Evolutionary conservation across 805 yeast species (phyloP).

Genomic region (Metschnikowia aberdeeniae): DNA sequence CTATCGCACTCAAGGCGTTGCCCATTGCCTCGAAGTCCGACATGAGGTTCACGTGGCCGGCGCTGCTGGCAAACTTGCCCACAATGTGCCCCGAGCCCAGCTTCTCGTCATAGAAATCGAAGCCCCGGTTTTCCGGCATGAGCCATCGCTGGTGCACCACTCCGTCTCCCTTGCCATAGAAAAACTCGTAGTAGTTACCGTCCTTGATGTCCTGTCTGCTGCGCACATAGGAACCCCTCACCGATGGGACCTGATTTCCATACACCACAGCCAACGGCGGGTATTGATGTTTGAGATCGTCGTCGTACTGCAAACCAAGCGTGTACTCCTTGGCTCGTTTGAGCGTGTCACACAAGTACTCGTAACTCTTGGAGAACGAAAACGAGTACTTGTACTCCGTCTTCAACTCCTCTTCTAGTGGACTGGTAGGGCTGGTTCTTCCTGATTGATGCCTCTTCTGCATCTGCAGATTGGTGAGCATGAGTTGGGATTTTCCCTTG

Average conservation of each 20-base stretch:
- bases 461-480: conserved; percentile 23
- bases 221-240: conserved; percentile 69
- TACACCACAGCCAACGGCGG: conserved; percentile 85
- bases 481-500: conserved; percentile 9
- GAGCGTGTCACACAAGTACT: conserved; percentile 61
- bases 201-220: conserved; percentile 57
- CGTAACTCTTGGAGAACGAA: conserved; percentile 55
- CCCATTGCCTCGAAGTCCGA: conserved; percentile 72
- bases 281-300: conserved; percentile 44
- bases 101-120: conserved; percentile 29
- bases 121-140: conserved; percentile 74
- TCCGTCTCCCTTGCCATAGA: conserved; percentile 91
- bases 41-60: conserved; percentile 79
- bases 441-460: conserved; percentile 24
- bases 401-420: conserved; percentile 8
- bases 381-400: conserved; percentile 16
- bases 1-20: conserved; percentile 60
- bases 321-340: conserved; percentile 55
- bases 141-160: conserved; percentile 81
- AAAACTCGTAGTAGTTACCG: conserved; percentile 73
- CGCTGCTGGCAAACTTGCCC: conserved; percentile 57
- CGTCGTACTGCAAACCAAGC: conserved; percentile 51
- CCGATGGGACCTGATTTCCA: conserved; percentile 81
- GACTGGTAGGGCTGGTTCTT: conserved; percentile 11
- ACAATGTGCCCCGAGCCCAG: conserved; percentile 49